Conservation (phyloP, 2,329 filamentous ascomycete genomes). For the Colletotrichum sidae region DNA sequence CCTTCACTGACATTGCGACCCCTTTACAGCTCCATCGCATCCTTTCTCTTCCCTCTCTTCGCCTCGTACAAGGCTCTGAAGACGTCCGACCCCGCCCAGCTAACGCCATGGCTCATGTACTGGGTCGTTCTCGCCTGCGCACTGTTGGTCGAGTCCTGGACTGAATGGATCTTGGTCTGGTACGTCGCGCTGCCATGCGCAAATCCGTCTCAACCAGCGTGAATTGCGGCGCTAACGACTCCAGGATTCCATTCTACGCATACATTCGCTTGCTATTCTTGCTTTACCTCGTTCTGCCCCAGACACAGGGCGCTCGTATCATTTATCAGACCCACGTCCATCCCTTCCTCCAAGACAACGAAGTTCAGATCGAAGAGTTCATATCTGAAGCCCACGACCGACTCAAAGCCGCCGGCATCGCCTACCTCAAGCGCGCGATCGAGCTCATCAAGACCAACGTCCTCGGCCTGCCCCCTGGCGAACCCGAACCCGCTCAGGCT, state of each 20-base stretch:
- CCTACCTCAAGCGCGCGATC: constrained; percentile 78
- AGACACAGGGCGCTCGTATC: constrained; percentile 90
- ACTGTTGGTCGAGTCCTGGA: constrained; percentile 87
- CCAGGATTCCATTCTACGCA: constrained; percentile 89
- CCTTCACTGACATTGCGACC: constrained; percentile 14
- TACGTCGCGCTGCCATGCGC: constrained; percentile 47
- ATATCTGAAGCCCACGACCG: constrained; percentile 86
- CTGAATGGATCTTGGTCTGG: constrained; percentile 88
- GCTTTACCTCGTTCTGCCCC: constrained; percentile 95
- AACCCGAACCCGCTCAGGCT: constrained; percentile 50
- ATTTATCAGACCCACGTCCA: constrained; percentile 89
- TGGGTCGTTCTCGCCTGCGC: constrained; percentile 92
- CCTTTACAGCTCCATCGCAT: constrained; percentile 77
- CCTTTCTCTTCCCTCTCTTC: constrained; percentile 94
- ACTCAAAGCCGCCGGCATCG: constrained; percentile 79
- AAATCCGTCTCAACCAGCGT: not conserved
- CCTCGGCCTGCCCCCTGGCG: constrained; percentile 77
- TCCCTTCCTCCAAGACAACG: constrained; percentile 89
- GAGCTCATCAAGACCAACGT: constrained; percentile 80
- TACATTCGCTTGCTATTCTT: constrained; percentile 90
- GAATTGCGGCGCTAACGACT: not conserved
- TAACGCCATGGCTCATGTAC: constrained; percentile 99
- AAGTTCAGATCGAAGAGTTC: constrained; percentile 88
- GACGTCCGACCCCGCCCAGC: constrained; percentile 86
- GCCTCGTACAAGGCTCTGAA: constrained; percentile 98